Evolutionary conservation across 352 stramenopile species (phyloP), one percentile per base, ranked within the genome.

Genomic region (Pythium brachiatum): DNA sequence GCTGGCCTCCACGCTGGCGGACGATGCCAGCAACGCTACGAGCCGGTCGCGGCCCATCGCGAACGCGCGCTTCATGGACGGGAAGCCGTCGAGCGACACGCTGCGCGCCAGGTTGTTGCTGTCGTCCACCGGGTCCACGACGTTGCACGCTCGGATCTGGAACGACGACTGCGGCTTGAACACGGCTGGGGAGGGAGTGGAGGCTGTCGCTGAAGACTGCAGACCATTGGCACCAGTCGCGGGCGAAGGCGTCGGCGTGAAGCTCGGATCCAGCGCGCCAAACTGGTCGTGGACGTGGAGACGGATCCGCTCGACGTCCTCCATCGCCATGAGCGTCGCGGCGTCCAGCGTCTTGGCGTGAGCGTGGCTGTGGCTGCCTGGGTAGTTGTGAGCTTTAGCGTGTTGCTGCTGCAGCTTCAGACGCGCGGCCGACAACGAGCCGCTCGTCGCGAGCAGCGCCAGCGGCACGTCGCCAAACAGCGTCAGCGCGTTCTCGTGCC

Each of bases 51-150:
- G 72, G 29, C 81, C 82, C 1, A 86, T 61, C 6, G 71, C 70
- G 44, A 91, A 90, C 27, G 78, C 82, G 53, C 81, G 79, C 66
- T 88, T 87, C 69, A 94, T 78, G 12, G 82, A 71, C 8, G 82
- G 81, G 55, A 94, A 89, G 36, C 68, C 72, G 21, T 94, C 83
- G 5, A 76, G 72, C 18, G 83, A 89, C 2, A 94, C 83, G 54
- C 83, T 92, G 21, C 86, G 83, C 32, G 81, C 86, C 41, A 96
- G 64, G 61, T 97, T 97, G 72, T 97, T 94, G 59, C 75, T 76
- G 51, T 87, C 76, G 57, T 97, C 81, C 23, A 97, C 75, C 13
- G 90, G 89, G 48, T 97, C 89, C 54, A 96, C 79, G 34, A 97
- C 85, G 65, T 97, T 97, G 66, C 88, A 94, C 18, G 76, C 79